Evolutionary conservation across 2,329 filamentous ascomycete species (phyloP), one percentile per base, ranked within the genome.

Genomic region (Monosporascus sp.): DNA sequence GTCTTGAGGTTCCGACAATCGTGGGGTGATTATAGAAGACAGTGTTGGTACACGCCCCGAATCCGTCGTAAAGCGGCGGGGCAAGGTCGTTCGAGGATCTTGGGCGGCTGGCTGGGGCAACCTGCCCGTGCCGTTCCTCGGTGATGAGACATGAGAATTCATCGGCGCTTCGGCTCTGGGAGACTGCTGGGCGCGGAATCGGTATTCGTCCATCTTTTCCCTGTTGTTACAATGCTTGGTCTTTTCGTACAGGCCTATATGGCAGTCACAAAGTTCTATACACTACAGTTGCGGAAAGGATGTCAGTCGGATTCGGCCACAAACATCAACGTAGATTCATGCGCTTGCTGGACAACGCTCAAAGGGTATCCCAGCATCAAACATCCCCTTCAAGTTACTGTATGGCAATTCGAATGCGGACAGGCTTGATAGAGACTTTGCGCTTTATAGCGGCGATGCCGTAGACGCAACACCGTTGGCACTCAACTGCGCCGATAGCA

Each of bases 11-110:
- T 80, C 79, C 49, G 74, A 72, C 38, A 68, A 70, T 57, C 78
- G 77, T 62, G 75, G 75, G 47, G 73, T 69, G 39, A 80, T 78
- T 67, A 92, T 74, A 56, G 82, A 81, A 53, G 80, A 82, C 72
- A 89, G 76, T 68, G 88, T 90, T 70, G 88, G 87, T 72, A 93
- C 77, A 80, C 91, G 81, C 72, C 90, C 80, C 74, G 89, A 85
- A 74, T 96, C 95, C 53, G 92, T 94, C 58, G 93, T 97, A 74
- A 97, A 97, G 68, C 93, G 88, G 66, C 93, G 86, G 72, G 92
- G 90, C 68, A 97, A 79, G 63, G 85, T 85, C 58, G 84, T 83
- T 71, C 92, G 85, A 60, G 82, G 81, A 67, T 96, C 90, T 70
- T 83, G 80, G 58, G 80, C 70, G 56, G 77, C 72, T 59, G 80